Base-by-base conservation (phyloP, 2,329 filamentous ascomycete species). In the Ascosphaera acerosa region DNA sequence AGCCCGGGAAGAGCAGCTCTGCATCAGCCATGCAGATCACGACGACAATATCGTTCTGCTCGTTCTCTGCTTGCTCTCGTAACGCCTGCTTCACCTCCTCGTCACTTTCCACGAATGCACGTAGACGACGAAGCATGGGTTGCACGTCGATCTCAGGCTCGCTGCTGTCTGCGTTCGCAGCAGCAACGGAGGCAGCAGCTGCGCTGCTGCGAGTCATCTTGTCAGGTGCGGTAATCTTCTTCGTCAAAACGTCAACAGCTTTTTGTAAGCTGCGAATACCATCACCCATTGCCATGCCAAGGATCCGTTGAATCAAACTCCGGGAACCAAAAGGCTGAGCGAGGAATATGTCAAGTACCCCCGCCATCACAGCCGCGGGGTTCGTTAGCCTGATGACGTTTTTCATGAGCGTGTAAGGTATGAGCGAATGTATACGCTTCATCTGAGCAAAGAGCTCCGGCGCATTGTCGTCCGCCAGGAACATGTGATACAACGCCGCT, bases 351-450 rank as follows among this genome's bases (percentile, higher is more conserved):
- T 97, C 87, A 15, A 97, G 62, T 28, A 94, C 72, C 14, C 76
- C 76, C n/a, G 76, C 77, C 84, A 97, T 94, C 39, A 97, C 87
- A 4, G 81, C 80, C 1, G 84, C 84, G 2, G 87, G 87, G 42
- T 97, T 97, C 15, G 87, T 81, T 41, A 94, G 80, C 34, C 84
- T 71, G 44, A 97, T 94, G 29, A 91, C 80, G 46, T 94, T 92
- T 58, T 97, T 97, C 48, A 97, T 62, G 30, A 92, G 60, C 1
- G 73, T 75, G 47, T 97, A 97, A 0, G 87, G 87, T 28, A 97
- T 75, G 34, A 94, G 64, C 1, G 82, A 91, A 48, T 97, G 87
- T 32, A 94, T 92, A 36, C 77, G 70, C 54, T 84, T 91, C 3
- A 76, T 72, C 51, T 97, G 87, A 0, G 81, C 80, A 49, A 94